Percentiles rank a stretch among this genome's conserved stretches.
Conservation (phyloP, 257 asterid genomes). For the Petunia axillaris region DNA sequence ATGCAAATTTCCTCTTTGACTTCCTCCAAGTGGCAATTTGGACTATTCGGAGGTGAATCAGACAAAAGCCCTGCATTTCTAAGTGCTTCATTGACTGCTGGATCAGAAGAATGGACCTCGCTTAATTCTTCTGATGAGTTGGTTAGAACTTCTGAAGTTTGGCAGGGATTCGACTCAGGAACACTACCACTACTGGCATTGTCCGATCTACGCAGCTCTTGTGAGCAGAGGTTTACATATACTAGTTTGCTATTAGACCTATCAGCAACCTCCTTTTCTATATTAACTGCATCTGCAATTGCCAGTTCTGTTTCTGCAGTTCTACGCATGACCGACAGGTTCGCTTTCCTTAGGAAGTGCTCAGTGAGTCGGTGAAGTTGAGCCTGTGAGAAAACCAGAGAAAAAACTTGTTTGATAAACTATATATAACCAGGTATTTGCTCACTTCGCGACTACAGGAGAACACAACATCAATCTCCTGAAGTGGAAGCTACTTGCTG, state of each 20-base stretch:
- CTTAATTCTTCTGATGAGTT: constrained; percentile 44
- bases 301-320: constrained; percentile 96
- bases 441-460: background rate
- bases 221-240: constrained; percentile 85
- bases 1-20: constrained; percentile 38
- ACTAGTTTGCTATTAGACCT: constrained; percentile 93
- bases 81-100: constrained; percentile 73
- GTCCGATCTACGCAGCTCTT: constrained; percentile 78
- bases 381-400: constrained; percentile 48
- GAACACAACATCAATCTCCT: background rate
- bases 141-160: constrained; percentile 45
- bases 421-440: constrained; percentile 5
- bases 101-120: constrained; percentile 42
- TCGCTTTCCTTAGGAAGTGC: constrained; percentile 78
- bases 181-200: constrained; percentile 35
- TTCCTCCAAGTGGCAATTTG: constrained; percentile 49
- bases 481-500: background rate
- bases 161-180: constrained; percentile 45
- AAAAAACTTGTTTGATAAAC: constrained; percentile 1
- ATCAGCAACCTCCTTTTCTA: constrained; percentile 84
- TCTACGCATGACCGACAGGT: constrained; percentile 52
- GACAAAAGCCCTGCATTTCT: constrained; percentile 82
- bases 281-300: constrained; percentile 90
- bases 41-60: constrained; percentile 94
- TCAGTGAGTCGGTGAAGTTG: constrained; percentile 94